phyloP scores from a whole-genome alignment of 805 yeast species.

The Tetrapisispora phaffii region DNA sequence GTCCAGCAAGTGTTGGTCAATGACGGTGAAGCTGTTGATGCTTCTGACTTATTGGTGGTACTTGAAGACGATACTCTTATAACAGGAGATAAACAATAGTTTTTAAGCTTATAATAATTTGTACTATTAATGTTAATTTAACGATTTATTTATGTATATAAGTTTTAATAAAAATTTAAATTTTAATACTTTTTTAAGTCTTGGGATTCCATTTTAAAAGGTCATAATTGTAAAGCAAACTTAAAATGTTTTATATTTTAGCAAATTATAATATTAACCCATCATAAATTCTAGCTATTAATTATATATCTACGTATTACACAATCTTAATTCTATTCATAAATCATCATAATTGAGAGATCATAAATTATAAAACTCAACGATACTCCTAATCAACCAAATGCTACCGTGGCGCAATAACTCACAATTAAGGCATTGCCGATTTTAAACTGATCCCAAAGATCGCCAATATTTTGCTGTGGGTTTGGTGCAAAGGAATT shows the following conservation, averaged over 20 bases:
- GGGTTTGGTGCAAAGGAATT: conserved; percentile 32
- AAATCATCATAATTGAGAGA: too few relatives aligned
- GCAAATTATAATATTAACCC: neutral
- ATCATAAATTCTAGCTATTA: too few relatives aligned
- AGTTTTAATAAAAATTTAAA: neutral
- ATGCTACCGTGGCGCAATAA: conserved; percentile 29
- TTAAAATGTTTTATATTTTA: too few relatives aligned
- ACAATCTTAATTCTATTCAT: too few relatives aligned
- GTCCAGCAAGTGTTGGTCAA: conserved; percentile 66
- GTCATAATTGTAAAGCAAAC: neutral
- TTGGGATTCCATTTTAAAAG: too few relatives aligned
- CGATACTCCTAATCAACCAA: conserved; percentile 16
- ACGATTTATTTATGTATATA: neutral
- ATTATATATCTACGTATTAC: too few relatives aligned
- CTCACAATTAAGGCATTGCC: conserved; percentile 27
- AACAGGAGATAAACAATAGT: conserved; percentile 8
- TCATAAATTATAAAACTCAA: neutral
- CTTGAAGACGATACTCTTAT: conserved; percentile 30
- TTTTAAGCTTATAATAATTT: neutral
- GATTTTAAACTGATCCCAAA: conserved; percentile 26
- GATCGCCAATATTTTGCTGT: conserved; percentile 25
- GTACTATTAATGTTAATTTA: neutral
- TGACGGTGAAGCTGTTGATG: conserved; percentile 93
- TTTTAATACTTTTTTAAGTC: neutral
- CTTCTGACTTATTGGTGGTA: conserved; percentile 74